phyloP scores from a whole-genome alignment of 2,329 filamentous ascomycete species.

The Boeremia lycopersici region DNA sequence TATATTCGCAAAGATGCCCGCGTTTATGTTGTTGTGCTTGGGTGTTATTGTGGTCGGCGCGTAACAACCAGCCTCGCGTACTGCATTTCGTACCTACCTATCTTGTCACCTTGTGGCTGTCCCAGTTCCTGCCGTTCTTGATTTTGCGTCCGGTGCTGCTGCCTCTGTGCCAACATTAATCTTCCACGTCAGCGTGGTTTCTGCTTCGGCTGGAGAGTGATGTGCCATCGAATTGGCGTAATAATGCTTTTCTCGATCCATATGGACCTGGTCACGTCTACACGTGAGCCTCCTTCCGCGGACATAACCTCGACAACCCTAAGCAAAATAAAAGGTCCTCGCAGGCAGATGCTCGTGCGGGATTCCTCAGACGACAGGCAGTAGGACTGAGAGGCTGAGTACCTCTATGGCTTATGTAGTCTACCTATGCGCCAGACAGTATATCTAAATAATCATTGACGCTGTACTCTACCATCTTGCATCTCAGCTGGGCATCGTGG shows the following conservation, averaged over 20 bases:
- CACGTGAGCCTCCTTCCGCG: slow-evolving; percentile 3
- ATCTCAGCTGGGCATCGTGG: too few relatives aligned
- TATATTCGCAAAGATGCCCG: not conserved
- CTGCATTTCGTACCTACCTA: too few relatives aligned
- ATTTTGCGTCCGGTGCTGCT: not conserved
- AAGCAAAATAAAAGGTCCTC: not conserved
- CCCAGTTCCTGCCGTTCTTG: too few relatives aligned
- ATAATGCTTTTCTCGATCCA: not conserved
- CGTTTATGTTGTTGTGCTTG: not conserved
- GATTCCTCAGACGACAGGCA: not conserved
- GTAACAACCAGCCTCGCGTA: not conserved
- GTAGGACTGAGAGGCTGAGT: not conserved
- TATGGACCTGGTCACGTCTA: not conserved
- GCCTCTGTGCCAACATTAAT: too few relatives aligned
- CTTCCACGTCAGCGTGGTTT: not conserved
- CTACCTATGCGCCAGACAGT: too few relatives aligned
- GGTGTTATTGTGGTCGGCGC: not conserved
- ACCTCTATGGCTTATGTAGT: too few relatives aligned
- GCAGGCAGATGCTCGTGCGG: not conserved
- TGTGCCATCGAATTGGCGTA: not conserved
- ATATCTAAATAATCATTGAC: too few relatives aligned
- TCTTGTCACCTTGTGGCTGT: too few relatives aligned
- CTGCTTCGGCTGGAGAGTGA: not conserved
- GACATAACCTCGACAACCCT: not conserved
- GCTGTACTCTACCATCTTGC: too few relatives aligned